Percentiles rank a stretch among this genome's conserved stretches.
Conservation (phyloP, 2,329 filamentous ascomycete species). For the Colletotrichum sp. region DNA sequence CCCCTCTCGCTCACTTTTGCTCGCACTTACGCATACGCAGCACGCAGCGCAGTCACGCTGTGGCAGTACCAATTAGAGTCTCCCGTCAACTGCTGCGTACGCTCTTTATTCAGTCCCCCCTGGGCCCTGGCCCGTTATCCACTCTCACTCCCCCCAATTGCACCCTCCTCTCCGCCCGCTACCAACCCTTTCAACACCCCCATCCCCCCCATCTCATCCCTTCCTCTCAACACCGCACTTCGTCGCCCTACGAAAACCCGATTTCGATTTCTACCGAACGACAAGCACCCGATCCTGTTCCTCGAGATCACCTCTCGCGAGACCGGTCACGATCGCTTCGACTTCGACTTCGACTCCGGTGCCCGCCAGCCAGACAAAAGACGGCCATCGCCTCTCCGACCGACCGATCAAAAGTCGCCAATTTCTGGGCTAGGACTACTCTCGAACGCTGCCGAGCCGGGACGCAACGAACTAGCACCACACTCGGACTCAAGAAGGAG, state of each 20-base stretch:
- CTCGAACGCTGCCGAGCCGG: background rate
- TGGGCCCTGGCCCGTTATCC: background rate
- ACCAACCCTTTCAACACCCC: slow-evolving; percentile 22
- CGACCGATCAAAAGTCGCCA: background rate
- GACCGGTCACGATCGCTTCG: slow-evolving; percentile 2
- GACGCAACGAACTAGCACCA: slow-evolving; percentile 1
- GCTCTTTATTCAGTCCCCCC: slow-evolving; percentile 13
- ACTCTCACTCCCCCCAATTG: slow-evolving; percentile 1
- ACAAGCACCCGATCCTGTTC: background rate
- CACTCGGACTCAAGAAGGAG: background rate
- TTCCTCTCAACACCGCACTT: slow-evolving; percentile 15
- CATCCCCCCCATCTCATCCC: slow-evolving; percentile 20
- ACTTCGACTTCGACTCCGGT: background rate
- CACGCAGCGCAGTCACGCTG: background rate
- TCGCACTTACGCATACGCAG: background rate
- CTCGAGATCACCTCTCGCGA: background rate
- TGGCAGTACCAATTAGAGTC: background rate
- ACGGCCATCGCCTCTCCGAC: background rate
- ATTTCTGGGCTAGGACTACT: slow-evolving; percentile 2
- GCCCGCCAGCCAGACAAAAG: background rate
- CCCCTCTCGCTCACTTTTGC: background rate
- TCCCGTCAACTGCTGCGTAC: background rate
- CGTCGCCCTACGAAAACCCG: slow-evolving; percentile 4
- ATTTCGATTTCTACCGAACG: slow-evolving; percentile 17
- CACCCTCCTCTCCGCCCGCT: slow-evolving; percentile 22